Base-by-base conservation (phyloP, 306 rosid species). In the Trifolium fragiferum region DNA sequence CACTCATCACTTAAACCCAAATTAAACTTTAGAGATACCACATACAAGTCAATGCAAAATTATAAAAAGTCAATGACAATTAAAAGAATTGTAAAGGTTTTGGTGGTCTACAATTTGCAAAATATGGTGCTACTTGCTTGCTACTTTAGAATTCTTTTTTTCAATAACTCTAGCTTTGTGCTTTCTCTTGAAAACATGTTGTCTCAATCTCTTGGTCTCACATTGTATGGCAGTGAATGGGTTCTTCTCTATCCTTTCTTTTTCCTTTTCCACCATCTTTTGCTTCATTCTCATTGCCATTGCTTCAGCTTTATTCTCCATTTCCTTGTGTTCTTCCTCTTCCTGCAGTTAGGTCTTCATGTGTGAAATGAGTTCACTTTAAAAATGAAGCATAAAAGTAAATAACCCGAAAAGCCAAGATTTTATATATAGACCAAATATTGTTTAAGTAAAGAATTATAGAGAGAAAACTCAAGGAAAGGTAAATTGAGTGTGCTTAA, bases 121-220 rank as follows among this genome's bases (percentile, higher is more conserved):
- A 30, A 25, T 25, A 41, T 40, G 44, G 43, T 57, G 40, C 73
- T 75, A 76, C 71, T 63, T 41, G 78, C 25, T 78, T 68, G 73
- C 66, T 21, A 20, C 50, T 32, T 76, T 37, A 33, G 87, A 80
- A 63, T 66, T 82, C 65, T 68, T 84, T 43, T 66, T 85, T 74
- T 68, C 69, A 51, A 68, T 76, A 62, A 82, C 89, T 80, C 90
- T 89, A 72, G 93, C 93, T 76, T 84, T 85, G 74, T 93, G 90
- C 86, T 90, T 86, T 88, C 97, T 87, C 88, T 89, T 93, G 89
- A 90, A 93, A 76, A 93, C 87, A 86, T 93, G 93, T 80, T 90
- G 97, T 73, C 98, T 83, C 82, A 93, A 83, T 84, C 87, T 89
- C 87, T 85, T 93, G 67, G 98, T 93, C 83, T 93, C 96, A 49